Percentiles rank a stretch among this genome's conserved stretches.
These are phyloP conservation scores for Cryptosporidium felis DNA, from an alignment of 169 alveolate species.

Conservation along the genomic window DNA sequence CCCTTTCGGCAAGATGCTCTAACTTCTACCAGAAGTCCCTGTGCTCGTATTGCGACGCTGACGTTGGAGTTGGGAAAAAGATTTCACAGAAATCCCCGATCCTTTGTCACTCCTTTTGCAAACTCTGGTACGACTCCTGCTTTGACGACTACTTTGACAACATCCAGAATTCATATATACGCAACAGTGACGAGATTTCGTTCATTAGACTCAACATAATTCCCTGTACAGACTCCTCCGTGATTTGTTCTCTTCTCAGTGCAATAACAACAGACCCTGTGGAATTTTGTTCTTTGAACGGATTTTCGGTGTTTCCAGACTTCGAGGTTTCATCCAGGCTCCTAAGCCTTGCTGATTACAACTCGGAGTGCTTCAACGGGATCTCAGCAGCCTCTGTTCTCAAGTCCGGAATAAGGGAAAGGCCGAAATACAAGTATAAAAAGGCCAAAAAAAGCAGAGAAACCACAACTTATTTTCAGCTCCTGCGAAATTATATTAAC, in stretches of 20 bases:
- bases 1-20: conserved; percentile 33
- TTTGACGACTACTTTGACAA: conserved; percentile 38
- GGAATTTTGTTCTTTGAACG: conserved; percentile 48
- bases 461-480: neutral
- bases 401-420: conserved; percentile 31
- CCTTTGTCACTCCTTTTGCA: conserved; percentile 24
- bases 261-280: conserved; percentile 39
- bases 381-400: conserved; percentile 18
- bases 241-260: conserved; percentile 34
- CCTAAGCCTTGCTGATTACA: neutral
- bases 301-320: neutral
- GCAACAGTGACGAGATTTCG: conserved; percentile 12
- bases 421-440: neutral
- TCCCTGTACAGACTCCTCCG: conserved; percentile 58
- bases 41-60: conserved; percentile 56
- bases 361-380: conserved; percentile 38
- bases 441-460: neutral
- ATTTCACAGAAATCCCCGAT: conserved; percentile 29
- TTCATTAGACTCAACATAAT: conserved; percentile 6
- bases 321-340: neutral
- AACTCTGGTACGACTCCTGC: conserved; percentile 36
- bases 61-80: conserved; percentile 51
- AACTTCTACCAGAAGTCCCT: conserved; percentile 17
- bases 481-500: neutral
- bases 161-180: conserved; percentile 20